Base-by-base conservation (phyloP, 371 early-diverging fungal species). In the Choanephora cucurbitarum region DNA sequence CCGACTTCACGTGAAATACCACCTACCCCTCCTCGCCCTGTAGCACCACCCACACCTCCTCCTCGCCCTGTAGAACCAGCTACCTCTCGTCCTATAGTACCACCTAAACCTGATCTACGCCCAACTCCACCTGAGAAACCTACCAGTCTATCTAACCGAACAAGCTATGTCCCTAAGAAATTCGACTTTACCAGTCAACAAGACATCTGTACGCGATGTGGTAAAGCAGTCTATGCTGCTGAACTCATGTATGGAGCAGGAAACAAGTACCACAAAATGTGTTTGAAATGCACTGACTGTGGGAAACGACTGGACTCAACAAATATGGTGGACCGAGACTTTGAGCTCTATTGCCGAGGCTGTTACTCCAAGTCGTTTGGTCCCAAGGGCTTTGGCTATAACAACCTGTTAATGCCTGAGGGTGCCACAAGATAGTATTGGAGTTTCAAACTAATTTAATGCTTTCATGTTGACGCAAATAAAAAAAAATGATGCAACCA, bases 261-360 rank as follows among this genome's bases (percentile, higher is more conserved):
- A 4, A 79, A 79, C 47, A 79, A 79, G 43, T 79, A 76, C 33
- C 80, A 79, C 51, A 76, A 73, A 40, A 32, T 66, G 21, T 79
- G 80, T 31, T 49, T 76, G 18, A 74, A 72, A 37, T 79, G 77
- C 54, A 66, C 49, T 24, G 53, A 70, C 2, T 79, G 80, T 50
- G 70, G 70, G 23, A 79, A 79, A 54, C 37, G 69, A 13, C 49
- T 79, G 39, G 72, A 72, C 49, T 76, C 80, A 5, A 76, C 66
- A 5, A 79, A 72, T 50, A 74, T 79, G 80, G 77, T 72, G 0
- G 80, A 79, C 40, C 65, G 65, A 19, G 73, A 72, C 51, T 70
- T 62, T 46, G 73, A 76, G 44, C 52, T 76, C 14, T 76, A 74
- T 42, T 79, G 80, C 22, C 60, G 75, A 42, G 68, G 67, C n/a